Base-by-base conservation (phyloP, 257 asterid species). In the Primulina eburnea region DNA sequence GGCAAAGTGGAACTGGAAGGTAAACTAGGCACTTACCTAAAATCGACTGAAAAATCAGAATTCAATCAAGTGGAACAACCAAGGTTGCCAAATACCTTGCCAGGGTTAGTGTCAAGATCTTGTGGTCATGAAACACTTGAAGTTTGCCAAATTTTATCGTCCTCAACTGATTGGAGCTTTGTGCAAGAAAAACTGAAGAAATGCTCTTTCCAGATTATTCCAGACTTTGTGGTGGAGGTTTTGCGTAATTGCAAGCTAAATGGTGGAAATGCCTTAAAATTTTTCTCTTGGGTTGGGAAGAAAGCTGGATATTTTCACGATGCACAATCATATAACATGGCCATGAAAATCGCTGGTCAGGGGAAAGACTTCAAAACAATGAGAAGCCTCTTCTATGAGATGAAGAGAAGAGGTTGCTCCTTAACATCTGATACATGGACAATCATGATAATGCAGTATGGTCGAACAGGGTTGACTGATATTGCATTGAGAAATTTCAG, bases 391-490 rank as follows among this genome's bases (percentile, higher is more conserved):
- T 90, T 92, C 66, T 74, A 82, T 14, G 90, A 92, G 80, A 92
- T 92, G 96, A 81, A 78, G 76, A 84, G 97, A 83, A 81, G 77
- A 53, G 86, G 88, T 12, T 81, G 30, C 78, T 65, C 67, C 56
- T 74, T 90, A 77, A 78, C 95, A 30, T 68, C 97, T 67, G 92
- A 92, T 74, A 81, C 98, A 17, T 90, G 98, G 98, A 85, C 92
- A 8, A 85, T 89, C 87, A 85, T 89, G 89, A 92, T 92, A 74
- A 76, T 82, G 97, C 92, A 75, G 87, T 92, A 92, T 74, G 97
- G 96, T 7, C 88, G 85, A 65, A 82, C 92, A 20, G 96, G 98
- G 53, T 79, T 90, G 71, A 92, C 97, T 0, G 78, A 90, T 69
- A 83, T 82, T 38, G 92, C 98, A 65, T 75, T 88, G 84, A 78